Evolutionary conservation across 805 yeast genomes (phyloP).

Genomic region (Wickerhamomyces silvicola): DNA sequence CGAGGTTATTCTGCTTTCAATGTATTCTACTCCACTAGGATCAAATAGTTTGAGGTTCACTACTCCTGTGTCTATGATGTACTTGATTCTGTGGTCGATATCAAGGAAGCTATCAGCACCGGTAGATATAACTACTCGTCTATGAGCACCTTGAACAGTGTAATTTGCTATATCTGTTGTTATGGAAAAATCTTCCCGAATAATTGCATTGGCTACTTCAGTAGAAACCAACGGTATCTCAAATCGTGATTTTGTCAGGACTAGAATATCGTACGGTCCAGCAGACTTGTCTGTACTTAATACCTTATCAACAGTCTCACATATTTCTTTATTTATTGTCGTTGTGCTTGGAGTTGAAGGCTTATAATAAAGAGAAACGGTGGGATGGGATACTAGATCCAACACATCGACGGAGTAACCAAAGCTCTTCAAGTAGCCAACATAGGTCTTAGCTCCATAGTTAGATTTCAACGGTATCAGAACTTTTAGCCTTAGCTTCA

Average conservation of each 20-base stretch:
- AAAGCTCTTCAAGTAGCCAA: background rate
- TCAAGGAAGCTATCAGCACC: background rate
- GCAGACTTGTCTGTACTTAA: background rate
- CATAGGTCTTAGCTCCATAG: background rate
- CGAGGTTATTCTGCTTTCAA: background rate
- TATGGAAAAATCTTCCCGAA: background rate
- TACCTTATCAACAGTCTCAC: background rate
- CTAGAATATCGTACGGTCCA: constrained; percentile 1
- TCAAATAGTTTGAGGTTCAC: background rate
- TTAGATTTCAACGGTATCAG: constrained; percentile 3
- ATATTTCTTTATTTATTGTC: background rate
- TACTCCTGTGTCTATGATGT: background rate
- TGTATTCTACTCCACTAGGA: too few species aligned
- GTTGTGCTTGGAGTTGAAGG: background rate
- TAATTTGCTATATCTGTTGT: background rate
- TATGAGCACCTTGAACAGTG: background rate
- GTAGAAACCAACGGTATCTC: too few species aligned
- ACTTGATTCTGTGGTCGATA: constrained; percentile 1
- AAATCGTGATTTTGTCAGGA: background rate
- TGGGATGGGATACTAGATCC: background rate
- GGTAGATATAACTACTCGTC: background rate
- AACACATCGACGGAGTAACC: background rate
- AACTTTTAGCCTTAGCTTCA: background rate
- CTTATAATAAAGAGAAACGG: background rate
- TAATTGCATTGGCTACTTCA: background rate